Evolutionary conservation across 2,329 filamentous ascomycete genomes (phyloP), one percentile per base, ranked within the genome.

Genomic region (Graphilbum ipis-grandicollis): DNA sequence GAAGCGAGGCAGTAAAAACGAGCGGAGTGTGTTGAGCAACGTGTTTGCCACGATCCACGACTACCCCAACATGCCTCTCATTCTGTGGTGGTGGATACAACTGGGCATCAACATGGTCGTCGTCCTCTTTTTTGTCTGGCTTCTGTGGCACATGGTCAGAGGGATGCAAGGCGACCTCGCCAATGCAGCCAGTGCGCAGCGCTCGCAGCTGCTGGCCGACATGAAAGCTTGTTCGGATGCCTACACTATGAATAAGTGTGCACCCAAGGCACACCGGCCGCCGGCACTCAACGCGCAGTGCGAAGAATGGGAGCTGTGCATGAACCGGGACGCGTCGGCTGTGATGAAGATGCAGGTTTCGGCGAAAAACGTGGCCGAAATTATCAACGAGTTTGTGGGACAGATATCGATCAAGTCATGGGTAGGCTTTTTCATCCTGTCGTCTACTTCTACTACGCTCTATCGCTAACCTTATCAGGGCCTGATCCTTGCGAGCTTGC

Each of bases 321-420:
- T 93, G 83, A 75, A 77, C 45, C 73, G 78, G 45, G 82, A 94
- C 49, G 77, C 85, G 1, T 66, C 75, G 32, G 73, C 74, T 39
- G 74, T 93, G 39, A 85, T 82, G 46, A 68, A 78, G 28, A 79
- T 88, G 31, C 79, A 77, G 48, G 74, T 93, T 29, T 83, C 79
- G 15, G 86, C 84, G 5, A 79, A 82, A 50, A 90, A 86, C 19
- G 80, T 94, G 51, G 88, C 88, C 1, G 75, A 84, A 50, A 93
- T 98, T 30, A 78, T 96, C 56, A 94, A 96, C 53, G 79, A 79
- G 49, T 94, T 96, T 54, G 77, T 93, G 5, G 84, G 93, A 48
- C 76, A 82, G 6, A 86, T 96, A 55, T 84, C 79, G 44, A 79
- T 83, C 56, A 94, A 94, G 56, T 66, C 68, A 9, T 68, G 67